Conservation (phyloP, 2,329 filamentous ascomycete genomes). For the Microascus cirrosus region DNA sequence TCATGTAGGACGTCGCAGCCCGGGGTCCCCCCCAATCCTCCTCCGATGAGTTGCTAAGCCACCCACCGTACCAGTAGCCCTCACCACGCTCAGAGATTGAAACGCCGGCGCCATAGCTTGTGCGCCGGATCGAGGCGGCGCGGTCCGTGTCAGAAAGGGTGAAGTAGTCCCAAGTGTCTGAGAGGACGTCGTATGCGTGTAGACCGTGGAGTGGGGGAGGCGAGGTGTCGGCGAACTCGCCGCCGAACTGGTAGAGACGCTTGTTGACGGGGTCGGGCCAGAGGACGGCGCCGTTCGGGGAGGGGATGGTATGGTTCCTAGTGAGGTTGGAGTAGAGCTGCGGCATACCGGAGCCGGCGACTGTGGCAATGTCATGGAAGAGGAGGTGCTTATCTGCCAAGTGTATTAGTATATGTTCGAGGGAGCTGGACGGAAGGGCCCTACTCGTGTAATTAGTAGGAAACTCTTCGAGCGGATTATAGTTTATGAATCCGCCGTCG, state of each 20-base stretch:
- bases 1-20: conserved; percentile 36
- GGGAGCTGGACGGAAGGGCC: conserved; percentile 9
- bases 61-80: conserved; percentile 54
- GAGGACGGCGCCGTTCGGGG: conserved; percentile 30
- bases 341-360: conserved; percentile 33
- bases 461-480: conserved; percentile 34
- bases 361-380: conserved; percentile 43
- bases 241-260: conserved; percentile 51
- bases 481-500: conserved; percentile 49
- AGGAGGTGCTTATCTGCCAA: conserved; percentile 23
- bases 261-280: conserved; percentile 55
- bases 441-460: conserved; percentile 44
- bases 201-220: conserved; percentile 33
- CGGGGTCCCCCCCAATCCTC: conserved; percentile 34
- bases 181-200: conserved; percentile 45
- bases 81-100: conserved; percentile 40
- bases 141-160: conserved; percentile 16
- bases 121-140: conserved; percentile 25
- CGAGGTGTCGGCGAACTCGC: conserved; percentile 34
- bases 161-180: conserved; percentile 43
- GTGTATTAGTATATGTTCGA: conserved; percentile 1
- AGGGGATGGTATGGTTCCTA: conserved; percentile 47
- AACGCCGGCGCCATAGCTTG: conserved; percentile 46
- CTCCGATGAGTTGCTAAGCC: conserved; percentile 41
- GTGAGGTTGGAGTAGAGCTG: conserved; percentile 43